A percentile compares a stretch with the other conserved stretches of the same genome.
Evolutionary conservation across 2,329 filamentous ascomycete species (phyloP).

Genomic region (Xenoacremonium recifei): DNA sequence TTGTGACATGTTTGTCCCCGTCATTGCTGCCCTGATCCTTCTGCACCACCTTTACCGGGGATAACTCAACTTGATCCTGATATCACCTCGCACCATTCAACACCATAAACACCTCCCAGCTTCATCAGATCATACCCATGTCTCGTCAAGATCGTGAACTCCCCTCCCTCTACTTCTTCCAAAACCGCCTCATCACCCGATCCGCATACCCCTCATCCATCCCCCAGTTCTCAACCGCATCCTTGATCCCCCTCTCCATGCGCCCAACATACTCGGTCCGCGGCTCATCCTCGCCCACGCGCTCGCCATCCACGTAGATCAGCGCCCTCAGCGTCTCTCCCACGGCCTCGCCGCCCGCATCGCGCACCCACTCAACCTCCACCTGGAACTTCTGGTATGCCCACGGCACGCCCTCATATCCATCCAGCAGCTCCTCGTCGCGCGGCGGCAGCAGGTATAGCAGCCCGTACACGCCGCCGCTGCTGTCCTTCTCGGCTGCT

Average conservation of each 20-base stretch:
- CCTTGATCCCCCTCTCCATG: constrained; percentile 62
- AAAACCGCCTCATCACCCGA: constrained; percentile 50
- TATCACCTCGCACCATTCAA: too few species aligned
- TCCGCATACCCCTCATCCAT: constrained; percentile 56
- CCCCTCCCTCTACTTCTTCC: too few species aligned
- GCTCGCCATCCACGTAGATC: constrained; percentile 57
- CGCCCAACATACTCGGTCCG: constrained; percentile 58
- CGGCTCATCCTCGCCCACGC: constrained; percentile 39
- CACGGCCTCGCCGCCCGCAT: constrained; percentile 18
- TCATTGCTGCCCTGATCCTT: too few species aligned
- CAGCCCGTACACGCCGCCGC: constrained; percentile 53
- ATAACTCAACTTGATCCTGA: too few species aligned
- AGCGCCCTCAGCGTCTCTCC: constrained; percentile 40
- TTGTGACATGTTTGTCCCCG: too few species aligned
- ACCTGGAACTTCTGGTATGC: constrained; percentile 54
- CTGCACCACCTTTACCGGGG: too few species aligned
- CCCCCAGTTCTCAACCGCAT: constrained; percentile 53
- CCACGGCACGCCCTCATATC: constrained; percentile 61
- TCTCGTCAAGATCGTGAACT: too few species aligned
- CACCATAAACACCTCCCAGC: too few species aligned
- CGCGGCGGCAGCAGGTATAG: constrained; percentile 49
- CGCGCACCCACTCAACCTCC: constrained; percentile 30
- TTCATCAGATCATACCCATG: too few species aligned
- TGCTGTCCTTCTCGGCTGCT: constrained; percentile 9
- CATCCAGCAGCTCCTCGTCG: constrained; percentile 54